phyloP scores from a whole-genome alignment of 2,329 filamentous ascomycete species.

The Venturia aucupariae region DNA sequence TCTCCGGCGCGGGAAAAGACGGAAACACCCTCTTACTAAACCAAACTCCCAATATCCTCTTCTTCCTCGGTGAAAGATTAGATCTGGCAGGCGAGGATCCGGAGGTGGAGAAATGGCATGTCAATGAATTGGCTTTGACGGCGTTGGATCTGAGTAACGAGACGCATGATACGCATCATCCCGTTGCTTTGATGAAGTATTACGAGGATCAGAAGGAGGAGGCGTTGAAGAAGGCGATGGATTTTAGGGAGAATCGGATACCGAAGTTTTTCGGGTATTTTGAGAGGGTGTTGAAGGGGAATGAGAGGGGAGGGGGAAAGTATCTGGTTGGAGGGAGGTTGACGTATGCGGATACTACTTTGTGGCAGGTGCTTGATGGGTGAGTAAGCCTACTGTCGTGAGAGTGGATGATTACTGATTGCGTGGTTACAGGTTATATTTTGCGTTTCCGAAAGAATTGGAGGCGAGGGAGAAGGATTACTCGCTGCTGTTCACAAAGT shows the following conservation, averaged over 20 bases:
- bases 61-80: slow-evolving; percentile 56
- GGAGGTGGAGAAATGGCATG: slow-evolving; percentile 42
- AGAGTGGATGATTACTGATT: slow-evolving; percentile 26
- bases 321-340: slow-evolving; percentile 58
- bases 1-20: slow-evolving; percentile 40
- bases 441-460: slow-evolving; percentile 62
- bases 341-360: slow-evolving; percentile 63
- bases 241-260: slow-evolving; percentile 53
- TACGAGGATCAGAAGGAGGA: slow-evolving; percentile 72
- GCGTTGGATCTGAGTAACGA: slow-evolving; percentile 65
- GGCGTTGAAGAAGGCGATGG: slow-evolving; percentile 45
- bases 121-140: slow-evolving; percentile 58
- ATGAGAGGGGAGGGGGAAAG: slow-evolving; percentile 46
- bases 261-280: slow-evolving; percentile 68
- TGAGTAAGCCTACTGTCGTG: slow-evolving; percentile 12
- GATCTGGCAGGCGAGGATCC: slow-evolving; percentile 44
- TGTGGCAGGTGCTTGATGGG: slow-evolving; percentile 57
- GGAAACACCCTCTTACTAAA: slow-evolving; percentile 50
- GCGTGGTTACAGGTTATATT: slow-evolving; percentile 47
- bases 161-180: slow-evolving; percentile 68
- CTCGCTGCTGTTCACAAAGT: slow-evolving; percentile 47
- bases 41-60: slow-evolving; percentile 65
- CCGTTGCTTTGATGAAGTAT: slow-evolving; percentile 48
- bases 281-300: slow-evolving; percentile 52
- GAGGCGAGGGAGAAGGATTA: slow-evolving; percentile 49